phyloP scores from a whole-genome alignment of 306 rosid genomes.

The Neltuma alba region DNA sequence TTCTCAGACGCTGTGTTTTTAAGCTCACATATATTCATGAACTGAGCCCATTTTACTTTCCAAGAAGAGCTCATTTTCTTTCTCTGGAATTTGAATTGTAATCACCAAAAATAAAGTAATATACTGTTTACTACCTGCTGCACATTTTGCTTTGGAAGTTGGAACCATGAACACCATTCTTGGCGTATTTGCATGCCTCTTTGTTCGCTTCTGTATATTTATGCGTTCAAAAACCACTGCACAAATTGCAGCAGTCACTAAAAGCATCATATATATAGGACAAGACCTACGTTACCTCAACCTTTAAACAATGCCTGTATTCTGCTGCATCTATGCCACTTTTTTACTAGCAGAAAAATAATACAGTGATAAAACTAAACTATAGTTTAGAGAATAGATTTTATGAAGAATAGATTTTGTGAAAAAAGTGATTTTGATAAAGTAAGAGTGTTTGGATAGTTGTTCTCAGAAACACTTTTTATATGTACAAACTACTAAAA shows the following conservation, averaged over 20 bases:
- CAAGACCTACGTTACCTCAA: neutral
- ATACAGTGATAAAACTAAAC: no score
- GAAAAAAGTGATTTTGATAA: no score
- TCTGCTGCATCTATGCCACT: neutral
- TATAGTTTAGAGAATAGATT: no score
- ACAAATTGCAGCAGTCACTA: neutral
- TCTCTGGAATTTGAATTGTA: neutral
- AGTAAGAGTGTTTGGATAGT: no score
- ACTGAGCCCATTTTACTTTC: neutral
- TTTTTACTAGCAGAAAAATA: no score
- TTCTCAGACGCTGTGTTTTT: neutral
- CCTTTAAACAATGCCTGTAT: neutral
- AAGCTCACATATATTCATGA: neutral
- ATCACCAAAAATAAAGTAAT: no score
- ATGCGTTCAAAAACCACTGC: neutral
- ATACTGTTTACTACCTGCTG: neutral
- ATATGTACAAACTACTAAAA: no score
- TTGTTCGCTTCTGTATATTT: neutral
- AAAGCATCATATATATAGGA: neutral
- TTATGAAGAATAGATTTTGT: no score
- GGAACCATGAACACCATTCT: neutral
- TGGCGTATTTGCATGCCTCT: neutral
- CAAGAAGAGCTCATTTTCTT: neutral
- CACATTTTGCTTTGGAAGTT: neutral
- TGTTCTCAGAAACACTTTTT: no score